Base-by-base conservation (phyloP, 176 grass and related monocot genomes). In the Guadua angustifolia region DNA sequence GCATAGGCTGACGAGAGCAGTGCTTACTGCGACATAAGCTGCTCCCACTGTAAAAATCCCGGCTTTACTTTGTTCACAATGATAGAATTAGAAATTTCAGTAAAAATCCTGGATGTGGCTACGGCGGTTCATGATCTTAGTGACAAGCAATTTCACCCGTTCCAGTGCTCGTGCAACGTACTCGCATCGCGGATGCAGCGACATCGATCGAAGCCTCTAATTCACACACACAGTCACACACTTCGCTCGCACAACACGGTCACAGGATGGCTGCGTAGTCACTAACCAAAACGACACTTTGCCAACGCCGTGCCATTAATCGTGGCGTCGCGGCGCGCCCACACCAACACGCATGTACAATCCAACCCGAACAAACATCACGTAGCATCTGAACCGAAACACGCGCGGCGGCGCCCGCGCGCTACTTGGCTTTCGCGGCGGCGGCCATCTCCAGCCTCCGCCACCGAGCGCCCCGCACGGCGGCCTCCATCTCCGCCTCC, bases 391-490 rank as follows among this genome's bases (percentile, higher is more conserved):
- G 40, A 43, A 9, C 40, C 8, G 7, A 43, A 40, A 7, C 39
- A 9, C 40, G 40, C 40, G 1, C 40, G 40, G 8, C 1, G 40
- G 43, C n/a, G 7, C 3, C 14, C 21, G 44, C 71, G 32, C 21
- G 65, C 74, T 68, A 58, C n/a, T 25, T 24, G 43, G 59, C n/a
- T 49, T 5, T 22, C 36, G 25, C 39, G 14, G 40, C 43, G 64
- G 72, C 91, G 26, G 79, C 49, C 16, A 19, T 43, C 82, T 98
- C 91, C 25, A 98, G 87, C 69, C 16, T 73, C 1, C 85, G 77
- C 95, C 95, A 98, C 76, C 67, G 82, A 1, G 51, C 80, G n/a
- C 52, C 83, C 42, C 93, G 78, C 69, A 80, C 85, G 49, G 66
- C 71, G 73, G 84, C 82, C 21, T 83, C 79, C 32, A 6, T 35